Evolutionary conservation across 108 stramenopile species (phyloP).

Genomic region (Nannochloropsis salina): DNA sequence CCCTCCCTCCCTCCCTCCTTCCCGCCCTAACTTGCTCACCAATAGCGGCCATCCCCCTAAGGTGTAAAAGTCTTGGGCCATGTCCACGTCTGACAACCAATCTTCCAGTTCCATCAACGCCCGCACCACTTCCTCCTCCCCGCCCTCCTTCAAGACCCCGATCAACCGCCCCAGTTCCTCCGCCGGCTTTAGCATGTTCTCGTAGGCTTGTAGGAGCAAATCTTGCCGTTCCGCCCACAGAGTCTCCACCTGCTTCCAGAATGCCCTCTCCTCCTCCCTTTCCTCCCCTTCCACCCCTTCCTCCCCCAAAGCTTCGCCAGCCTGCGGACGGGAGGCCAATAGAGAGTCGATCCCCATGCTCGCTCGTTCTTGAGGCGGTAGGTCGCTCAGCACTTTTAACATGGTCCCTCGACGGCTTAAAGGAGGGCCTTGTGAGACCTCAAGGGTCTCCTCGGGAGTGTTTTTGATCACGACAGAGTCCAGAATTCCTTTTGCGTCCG

Average conservation of each 20-base stretch:
- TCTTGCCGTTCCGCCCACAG: conserved; percentile 75
- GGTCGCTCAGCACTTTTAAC: conserved; percentile 66
- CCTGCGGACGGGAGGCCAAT: conserved; percentile 2
- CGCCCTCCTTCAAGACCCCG: conserved; percentile 32
- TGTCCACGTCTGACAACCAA: conserved; percentile 79
- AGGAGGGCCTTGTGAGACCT: background rate
- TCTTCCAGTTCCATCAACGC: conserved; percentile 75
- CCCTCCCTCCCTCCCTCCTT: conserved; percentile 37
- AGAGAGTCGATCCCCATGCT: conserved; percentile 61
- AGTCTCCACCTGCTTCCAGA: conserved; percentile 62
- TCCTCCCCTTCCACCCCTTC: too few species aligned
- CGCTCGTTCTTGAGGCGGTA: conserved; percentile 67
- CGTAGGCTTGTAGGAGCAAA: conserved; percentile 55
- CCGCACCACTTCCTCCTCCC: conserved; percentile 51
- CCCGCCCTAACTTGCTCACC: conserved; percentile 57
- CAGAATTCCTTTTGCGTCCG: background rate
- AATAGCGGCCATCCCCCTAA: conserved; percentile 77
- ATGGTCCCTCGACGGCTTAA: conserved; percentile 60
- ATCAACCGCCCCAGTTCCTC: conserved; percentile 48
- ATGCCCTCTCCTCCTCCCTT: conserved; percentile 46
- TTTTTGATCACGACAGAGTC: background rate
- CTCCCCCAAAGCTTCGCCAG: background rate
- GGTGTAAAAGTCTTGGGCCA: conserved; percentile 87
- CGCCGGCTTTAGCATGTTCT: conserved; percentile 41
- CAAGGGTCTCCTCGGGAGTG: conserved; percentile 9